Evolutionary conservation across 2,329 filamentous ascomycete species (phyloP).

Genomic region (Eurotiales sp.): DNA sequence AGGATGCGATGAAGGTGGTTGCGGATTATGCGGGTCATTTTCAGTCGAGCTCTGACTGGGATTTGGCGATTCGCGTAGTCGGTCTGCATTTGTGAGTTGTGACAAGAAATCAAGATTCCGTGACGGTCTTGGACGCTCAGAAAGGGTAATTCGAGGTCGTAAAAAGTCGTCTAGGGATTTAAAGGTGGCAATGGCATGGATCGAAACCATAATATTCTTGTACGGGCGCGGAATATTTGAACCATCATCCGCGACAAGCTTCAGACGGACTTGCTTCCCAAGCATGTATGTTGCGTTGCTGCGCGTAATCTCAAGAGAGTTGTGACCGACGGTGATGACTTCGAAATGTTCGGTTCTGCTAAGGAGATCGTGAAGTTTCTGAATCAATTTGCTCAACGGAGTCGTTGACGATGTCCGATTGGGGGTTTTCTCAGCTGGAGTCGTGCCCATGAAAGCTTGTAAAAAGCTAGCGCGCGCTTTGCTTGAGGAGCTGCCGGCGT

Average conservation of each 20-base stretch:
- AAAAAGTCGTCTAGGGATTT: conserved; percentile 95
- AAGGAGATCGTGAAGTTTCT: conserved; percentile 91
- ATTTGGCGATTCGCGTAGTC: conserved; percentile 52
- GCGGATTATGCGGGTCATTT: conserved; percentile 32
- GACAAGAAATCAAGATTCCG: conserved; percentile 61
- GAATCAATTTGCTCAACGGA: conserved; percentile 83
- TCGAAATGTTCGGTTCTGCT: conserved; percentile 98
- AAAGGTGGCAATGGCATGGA: conserved; percentile 97
- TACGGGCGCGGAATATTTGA: conserved; percentile 85
- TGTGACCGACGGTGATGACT: conserved; percentile 91
- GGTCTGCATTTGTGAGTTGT: conserved; percentile 68
- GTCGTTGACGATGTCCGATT: conserved; percentile 67
- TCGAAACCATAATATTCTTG: conserved; percentile 94
- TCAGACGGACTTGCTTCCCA: conserved; percentile 88
- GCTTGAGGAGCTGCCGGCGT: conserved; percentile 55
- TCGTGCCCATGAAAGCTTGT: conserved; percentile 83
- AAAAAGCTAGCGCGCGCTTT: conserved; percentile 78
- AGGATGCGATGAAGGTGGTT: conserved; percentile 21
- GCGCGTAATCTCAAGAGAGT: conserved; percentile 82
- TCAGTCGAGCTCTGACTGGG: conserved; percentile 21
- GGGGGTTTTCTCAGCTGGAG: conserved; percentile 58
- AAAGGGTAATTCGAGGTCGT: conserved; percentile 77
- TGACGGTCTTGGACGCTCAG: conserved; percentile 66
- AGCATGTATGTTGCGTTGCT: conserved; percentile 94
- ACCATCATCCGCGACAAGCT: conserved; percentile 78